These are phyloP conservation scores for Apiospora pterosperma DNA, from an alignment of 2,329 filamentous ascomycete genomes.

Conservation along the genomic window DNA sequence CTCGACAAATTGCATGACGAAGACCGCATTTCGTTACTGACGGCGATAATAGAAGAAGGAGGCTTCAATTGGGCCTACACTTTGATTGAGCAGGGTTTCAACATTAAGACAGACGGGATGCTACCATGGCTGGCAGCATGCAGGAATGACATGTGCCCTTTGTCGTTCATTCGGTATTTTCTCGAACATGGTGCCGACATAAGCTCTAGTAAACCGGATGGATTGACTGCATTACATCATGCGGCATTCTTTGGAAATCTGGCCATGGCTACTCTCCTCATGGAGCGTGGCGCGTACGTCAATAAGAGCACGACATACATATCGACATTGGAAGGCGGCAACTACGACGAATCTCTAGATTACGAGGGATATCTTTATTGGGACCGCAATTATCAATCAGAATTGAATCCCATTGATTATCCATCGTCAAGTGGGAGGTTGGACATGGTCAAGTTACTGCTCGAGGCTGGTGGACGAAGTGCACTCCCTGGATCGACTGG, in stretches of 20 bases:
- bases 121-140: background rate
- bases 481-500: background rate
- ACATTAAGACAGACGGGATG: background rate
- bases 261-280: background rate
- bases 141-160: fast-evolving
- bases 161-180: background rate
- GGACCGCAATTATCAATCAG: fast-evolving
- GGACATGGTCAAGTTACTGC: background rate
- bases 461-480: background rate
- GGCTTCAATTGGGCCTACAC: background rate
- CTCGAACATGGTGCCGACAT: background rate
- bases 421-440: background rate
- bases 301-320: too few relatives aligned
- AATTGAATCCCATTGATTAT: background rate
- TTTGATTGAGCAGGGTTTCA: background rate
- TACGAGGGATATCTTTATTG: too few relatives aligned
- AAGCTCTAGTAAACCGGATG: background rate
- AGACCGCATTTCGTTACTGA: background rate
- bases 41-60: fast-evolving
- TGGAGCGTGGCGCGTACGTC: background rate
- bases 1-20: background rate
- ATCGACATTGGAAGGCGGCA: too few relatives aligned
- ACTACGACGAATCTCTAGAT: too few relatives aligned
- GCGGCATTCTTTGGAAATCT: background rate
- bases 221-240: background rate